phyloP scores from a whole-genome alignment of 2,329 filamentous ascomycete genomes.

The Westerdykella ornata region DNA sequence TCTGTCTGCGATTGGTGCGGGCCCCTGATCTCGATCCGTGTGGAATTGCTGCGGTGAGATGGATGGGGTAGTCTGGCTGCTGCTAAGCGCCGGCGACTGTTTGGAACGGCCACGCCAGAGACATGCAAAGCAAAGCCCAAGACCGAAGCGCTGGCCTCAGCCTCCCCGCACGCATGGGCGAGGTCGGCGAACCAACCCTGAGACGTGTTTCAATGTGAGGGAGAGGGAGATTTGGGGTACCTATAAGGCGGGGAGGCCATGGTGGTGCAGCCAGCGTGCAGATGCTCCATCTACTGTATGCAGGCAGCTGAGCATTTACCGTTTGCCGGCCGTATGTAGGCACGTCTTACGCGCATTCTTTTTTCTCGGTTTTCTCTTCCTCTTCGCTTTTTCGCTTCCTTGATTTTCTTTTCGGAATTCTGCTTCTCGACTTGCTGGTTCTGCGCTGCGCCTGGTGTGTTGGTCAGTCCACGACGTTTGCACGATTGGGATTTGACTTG shows the following conservation, averaged over 20 bases:
- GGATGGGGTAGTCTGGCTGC: too few relatives aligned
- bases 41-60: too few relatives aligned
- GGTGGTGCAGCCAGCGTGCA: neutral
- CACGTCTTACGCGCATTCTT: neutral
- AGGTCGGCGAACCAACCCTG: neutral
- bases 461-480: too few relatives aligned
- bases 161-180: constrained; percentile 4
- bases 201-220: constrained; percentile 13
- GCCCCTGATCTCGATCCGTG: too few relatives aligned
- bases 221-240: constrained; percentile 8
- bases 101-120: constrained; percentile 1
- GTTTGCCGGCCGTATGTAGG: too few relatives aligned
- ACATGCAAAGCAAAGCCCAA: too few relatives aligned
- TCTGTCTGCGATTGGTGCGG: too few relatives aligned
- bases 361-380: neutral
- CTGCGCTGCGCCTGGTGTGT: too few relatives aligned
- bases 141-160: neutral
- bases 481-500: too few relatives aligned
- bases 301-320: too few relatives aligned
- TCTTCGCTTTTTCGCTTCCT: neutral
- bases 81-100: constrained; percentile 11
- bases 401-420: neutral
- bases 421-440: too few relatives aligned
- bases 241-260: constrained; percentile 4
- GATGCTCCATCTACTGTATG: too few relatives aligned